These are phyloP conservation scores for Pseudopyricularia cyperi DNA, from an alignment of 2,329 filamentous ascomycete species.

Conservation along the genomic window DNA sequence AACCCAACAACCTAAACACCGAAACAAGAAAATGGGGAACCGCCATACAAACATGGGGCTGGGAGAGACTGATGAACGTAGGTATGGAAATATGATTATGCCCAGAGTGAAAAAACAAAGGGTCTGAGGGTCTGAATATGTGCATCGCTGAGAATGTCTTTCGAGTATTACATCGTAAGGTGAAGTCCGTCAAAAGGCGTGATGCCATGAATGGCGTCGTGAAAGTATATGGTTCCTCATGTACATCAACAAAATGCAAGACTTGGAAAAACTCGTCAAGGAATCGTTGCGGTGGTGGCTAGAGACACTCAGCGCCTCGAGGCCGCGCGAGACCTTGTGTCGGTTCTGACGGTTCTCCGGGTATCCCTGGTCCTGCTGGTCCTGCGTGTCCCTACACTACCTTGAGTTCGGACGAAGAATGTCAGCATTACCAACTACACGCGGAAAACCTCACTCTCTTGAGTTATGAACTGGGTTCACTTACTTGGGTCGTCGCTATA, in stretches of 20 bases:
- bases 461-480: slow-evolving; percentile 16
- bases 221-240: background rate
- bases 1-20: too few species aligned
- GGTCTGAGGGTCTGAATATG: background rate
- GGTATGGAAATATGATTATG: too few species aligned
- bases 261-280: background rate
- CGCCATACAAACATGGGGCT: too few species aligned
- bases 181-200: background rate
- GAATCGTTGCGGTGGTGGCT: background rate
- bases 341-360: slow-evolving; percentile 1
- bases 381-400: slow-evolving; percentile 1
- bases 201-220: background rate
- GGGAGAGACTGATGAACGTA: too few species aligned
- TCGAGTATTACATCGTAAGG: background rate
- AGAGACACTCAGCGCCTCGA: background rate
- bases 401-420: background rate
- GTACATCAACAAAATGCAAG: background rate
- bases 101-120: too few species aligned
- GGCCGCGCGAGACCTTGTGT: background rate
- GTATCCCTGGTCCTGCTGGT: slow-evolving; percentile 1
- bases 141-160: background rate
- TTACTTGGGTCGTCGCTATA: slow-evolving; percentile 33
- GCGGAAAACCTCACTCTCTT: background rate
- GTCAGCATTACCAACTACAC: too few species aligned
- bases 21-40: too few species aligned